Percentiles rank a stretch among this genome's conserved stretches.
Evolutionary conservation across 305 asterid genomes (phyloP).

Genomic region (Solanum hybrid): DNA sequence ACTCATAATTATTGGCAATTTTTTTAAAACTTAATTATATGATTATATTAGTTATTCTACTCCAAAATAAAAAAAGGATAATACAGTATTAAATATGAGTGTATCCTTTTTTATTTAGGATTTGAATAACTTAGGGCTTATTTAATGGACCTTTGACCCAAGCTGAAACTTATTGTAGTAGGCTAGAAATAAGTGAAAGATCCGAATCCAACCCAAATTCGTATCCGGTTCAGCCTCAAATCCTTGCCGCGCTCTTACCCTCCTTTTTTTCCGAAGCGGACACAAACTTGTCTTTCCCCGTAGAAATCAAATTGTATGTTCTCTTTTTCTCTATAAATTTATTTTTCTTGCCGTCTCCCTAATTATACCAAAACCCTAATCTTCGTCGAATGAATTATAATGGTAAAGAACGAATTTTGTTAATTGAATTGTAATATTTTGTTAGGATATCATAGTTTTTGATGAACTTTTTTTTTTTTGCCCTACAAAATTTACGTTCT

Average conservation of each 20-base stretch:
- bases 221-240: neutral
- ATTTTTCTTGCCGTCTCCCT: neutral
- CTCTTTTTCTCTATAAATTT: neutral
- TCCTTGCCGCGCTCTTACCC: constrained; percentile 4
- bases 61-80: neutral
- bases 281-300: neutral
- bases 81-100: neutral
- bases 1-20: neutral
- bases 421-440: neutral
- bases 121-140: neutral
- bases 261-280: neutral
- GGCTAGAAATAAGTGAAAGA: neutral
- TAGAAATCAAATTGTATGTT: neutral
- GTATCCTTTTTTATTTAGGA: neutral
- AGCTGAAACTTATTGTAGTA: no score
- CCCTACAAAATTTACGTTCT: neutral
- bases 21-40: neutral
- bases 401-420: neutral
- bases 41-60: neutral
- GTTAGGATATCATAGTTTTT: neutral
- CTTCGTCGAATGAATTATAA: neutral
- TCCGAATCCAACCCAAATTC: neutral
- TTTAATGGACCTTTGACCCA: neutral
- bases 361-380: neutral
- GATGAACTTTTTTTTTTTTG: neutral